A percentile compares a stretch with the other conserved stretches of the same genome.
phyloP scores from a whole-genome alignment of 1,284 basidiomycete species.

The Athelia psychrophila region DNA sequence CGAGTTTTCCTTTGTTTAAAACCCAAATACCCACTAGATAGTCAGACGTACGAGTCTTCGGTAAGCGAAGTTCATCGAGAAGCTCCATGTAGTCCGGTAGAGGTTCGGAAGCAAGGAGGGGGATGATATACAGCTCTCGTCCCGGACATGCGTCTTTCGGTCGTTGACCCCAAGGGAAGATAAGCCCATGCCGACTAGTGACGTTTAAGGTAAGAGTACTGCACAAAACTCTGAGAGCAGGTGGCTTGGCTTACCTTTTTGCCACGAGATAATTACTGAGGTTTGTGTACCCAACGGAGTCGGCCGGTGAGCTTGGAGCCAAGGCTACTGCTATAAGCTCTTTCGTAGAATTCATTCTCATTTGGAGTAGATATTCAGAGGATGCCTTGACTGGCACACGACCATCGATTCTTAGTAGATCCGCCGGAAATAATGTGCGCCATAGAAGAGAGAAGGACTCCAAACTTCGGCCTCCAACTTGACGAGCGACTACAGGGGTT shows the following conservation, averaged over 20 bases:
- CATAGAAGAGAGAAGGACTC: slow-evolving; percentile 57
- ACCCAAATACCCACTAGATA: slow-evolving; percentile 85
- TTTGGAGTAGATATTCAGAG: slow-evolving; percentile 72
- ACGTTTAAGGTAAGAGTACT: slow-evolving; percentile 4
- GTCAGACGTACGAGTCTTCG: slow-evolving; percentile 56
- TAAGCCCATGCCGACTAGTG: slow-evolving; percentile 78
- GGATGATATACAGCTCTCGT: slow-evolving; percentile 87
- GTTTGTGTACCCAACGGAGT: slow-evolving; percentile 52
- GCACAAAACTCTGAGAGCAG: not conserved
- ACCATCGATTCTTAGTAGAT: slow-evolving; percentile 70
- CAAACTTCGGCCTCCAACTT: slow-evolving; percentile 63
- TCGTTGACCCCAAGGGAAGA: slow-evolving; percentile 79
- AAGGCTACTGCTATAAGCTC: slow-evolving; percentile 80
- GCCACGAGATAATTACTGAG: slow-evolving; percentile 69
- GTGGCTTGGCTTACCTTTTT: slow-evolving; percentile 61
- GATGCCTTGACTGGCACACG: slow-evolving; percentile 77
- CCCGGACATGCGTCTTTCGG: slow-evolving; percentile 75
- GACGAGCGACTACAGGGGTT: slow-evolving; percentile 65
- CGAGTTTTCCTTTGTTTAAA: slow-evolving; percentile 70
- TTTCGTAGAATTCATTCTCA: slow-evolving; percentile 71
- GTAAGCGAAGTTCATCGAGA: slow-evolving; percentile 75
- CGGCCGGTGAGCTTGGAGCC: slow-evolving; percentile 43
- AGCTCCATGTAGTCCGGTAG: slow-evolving; percentile 87
- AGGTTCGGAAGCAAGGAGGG: slow-evolving; percentile 64
- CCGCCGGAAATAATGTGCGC: slow-evolving; percentile 70